phyloP scores from a whole-genome alignment of 164 flowering plant species.

The Houttuynia cordata region DNA sequence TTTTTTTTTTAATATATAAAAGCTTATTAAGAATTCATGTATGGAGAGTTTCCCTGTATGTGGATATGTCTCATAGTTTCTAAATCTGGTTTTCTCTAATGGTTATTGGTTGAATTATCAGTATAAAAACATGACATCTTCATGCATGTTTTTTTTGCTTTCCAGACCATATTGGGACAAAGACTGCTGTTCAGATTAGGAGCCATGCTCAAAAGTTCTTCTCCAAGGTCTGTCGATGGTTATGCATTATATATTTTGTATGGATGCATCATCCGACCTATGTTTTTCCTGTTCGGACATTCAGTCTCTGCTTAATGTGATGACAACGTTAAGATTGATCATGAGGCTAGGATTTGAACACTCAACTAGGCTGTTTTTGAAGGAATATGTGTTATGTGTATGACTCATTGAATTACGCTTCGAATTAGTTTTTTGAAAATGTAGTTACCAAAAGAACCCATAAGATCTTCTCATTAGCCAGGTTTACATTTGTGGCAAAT shows the following conservation, averaged over 20 bases:
- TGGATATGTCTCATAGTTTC: no score
- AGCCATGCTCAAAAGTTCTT: slow-evolving; percentile 99
- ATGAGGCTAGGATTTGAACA: neutral
- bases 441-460: no score
- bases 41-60: no score
- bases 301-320: neutral
- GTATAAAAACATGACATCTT: neutral
- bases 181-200: slow-evolving; percentile 98
- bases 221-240: slow-evolving; percentile 69
- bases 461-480: no score
- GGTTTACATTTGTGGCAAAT: no score
- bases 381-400: neutral
- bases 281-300: neutral
- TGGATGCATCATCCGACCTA: slow-evolving; percentile 1
- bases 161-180: slow-evolving; percentile 94
- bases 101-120: neutral
- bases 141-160: slow-evolving; percentile 8
- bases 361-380: neutral
- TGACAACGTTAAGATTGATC: neutral
- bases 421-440: neutral
- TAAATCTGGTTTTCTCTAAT: no score
- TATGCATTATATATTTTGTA: slow-evolving; percentile 5
- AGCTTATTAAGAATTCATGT: no score
- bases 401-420: no score
- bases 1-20: no score